A percentile compares a stretch with the other conserved stretches of the same genome.
Conservation (phyloP, 495 filamentous ascomycete species). For the Aspergillus sparsus region DNA sequence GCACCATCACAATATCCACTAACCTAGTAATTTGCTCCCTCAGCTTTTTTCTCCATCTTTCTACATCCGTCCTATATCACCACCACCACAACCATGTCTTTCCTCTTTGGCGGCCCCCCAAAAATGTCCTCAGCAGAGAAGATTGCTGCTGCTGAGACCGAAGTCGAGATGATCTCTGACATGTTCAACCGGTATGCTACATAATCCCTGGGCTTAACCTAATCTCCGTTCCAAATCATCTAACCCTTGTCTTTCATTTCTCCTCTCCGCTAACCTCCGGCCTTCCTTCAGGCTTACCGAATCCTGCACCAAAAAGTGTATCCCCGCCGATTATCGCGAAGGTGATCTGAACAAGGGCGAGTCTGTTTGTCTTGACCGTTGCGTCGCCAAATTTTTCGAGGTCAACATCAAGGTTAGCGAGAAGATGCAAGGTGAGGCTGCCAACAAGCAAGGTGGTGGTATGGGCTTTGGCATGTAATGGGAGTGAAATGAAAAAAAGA, state of each 20-base stretch:
- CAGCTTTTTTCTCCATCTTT: neutral
- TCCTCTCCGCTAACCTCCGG: constrained; percentile 6
- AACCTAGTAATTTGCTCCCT: neutral
- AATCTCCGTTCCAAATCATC: neutral
- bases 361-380: constrained; percentile 94
- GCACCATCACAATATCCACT: too few species aligned
- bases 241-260: neutral
- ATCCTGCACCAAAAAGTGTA: constrained; percentile 90
- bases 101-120: constrained; percentile 82
- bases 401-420: constrained; percentile 91
- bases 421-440: constrained; percentile 73
- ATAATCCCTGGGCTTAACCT: neutral
- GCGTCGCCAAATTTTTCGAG: constrained; percentile 96
- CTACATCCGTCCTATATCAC: neutral
- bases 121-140: constrained; percentile 94
- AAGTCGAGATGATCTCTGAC: constrained; percentile 88
- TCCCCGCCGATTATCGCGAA: constrained; percentile 89
- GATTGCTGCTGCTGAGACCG: constrained; percentile 89
- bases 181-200: constrained; percentile 85
- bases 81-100: constrained; percentile 71
- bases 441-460: constrained; percentile 47
- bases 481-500: constrained; percentile 12
- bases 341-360: constrained; percentile 97
- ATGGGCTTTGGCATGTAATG: constrained; percentile 55
- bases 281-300: constrained; percentile 64